These are phyloP conservation scores for Penicillium egyptiacum DNA, from an alignment of 495 filamentous ascomycete genomes.

Conservation along the genomic window DNA sequence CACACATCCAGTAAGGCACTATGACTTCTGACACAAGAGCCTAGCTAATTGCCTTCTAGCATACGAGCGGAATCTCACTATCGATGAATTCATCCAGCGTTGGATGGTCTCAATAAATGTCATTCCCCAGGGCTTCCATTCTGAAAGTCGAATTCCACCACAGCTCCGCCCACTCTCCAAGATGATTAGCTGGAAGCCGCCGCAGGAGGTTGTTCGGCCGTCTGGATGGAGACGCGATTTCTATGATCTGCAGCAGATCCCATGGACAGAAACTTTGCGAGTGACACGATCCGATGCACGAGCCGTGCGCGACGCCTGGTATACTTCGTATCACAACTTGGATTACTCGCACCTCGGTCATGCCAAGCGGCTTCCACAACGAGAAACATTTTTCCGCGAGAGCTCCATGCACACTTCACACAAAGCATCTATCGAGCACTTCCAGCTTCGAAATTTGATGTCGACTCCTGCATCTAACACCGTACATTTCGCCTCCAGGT, in stretches of 20 bases:
- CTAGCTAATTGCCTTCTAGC: slow-evolving; percentile 24
- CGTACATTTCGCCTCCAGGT: slow-evolving; percentile 69
- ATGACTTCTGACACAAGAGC: neutral
- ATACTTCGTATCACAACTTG: slow-evolving; percentile 46
- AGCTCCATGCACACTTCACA: slow-evolving; percentile 66
- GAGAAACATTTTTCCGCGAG: slow-evolving; percentile 62
- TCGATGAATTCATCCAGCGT: slow-evolving; percentile 46
- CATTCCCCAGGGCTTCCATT: slow-evolving; percentile 18
- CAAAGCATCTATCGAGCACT: slow-evolving; percentile 70
- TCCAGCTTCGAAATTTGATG: slow-evolving; percentile 85
- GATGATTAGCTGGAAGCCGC: slow-evolving; percentile 41
- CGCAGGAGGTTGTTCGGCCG: slow-evolving; percentile 41
- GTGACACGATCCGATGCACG: slow-evolving; percentile 62
- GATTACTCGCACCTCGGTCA: slow-evolving; percentile 30
- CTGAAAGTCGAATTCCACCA: slow-evolving; percentile 22
- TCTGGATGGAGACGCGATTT: slow-evolving; percentile 53
- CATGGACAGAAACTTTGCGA: slow-evolving; percentile 64
- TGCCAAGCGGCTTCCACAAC: slow-evolving; percentile 29
- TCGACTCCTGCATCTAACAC: slow-evolving; percentile 71
- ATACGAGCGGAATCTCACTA: slow-evolving; percentile 44
- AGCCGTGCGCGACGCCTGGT: slow-evolving; percentile 53
- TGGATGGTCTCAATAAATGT: slow-evolving; percentile 37
- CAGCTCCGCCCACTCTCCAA: slow-evolving; percentile 31
- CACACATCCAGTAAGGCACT: slow-evolving; percentile 39
- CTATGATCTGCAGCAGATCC: slow-evolving; percentile 77